phyloP scores from a whole-genome alignment of 2,329 filamentous ascomycete genomes.

The Fonsecaea pedrosoi region DNA sequence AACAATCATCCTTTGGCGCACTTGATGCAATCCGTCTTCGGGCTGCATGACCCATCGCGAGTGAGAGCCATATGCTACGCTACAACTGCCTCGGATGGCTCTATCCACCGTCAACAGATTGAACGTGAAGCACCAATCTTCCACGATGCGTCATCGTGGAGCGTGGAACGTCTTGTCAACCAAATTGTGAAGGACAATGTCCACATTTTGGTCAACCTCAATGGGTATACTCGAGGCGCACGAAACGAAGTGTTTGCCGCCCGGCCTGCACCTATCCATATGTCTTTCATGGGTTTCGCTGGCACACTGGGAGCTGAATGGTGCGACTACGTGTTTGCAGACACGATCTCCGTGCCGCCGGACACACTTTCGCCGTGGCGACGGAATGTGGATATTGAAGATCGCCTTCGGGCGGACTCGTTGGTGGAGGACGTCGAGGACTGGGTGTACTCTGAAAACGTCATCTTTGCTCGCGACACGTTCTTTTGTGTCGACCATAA shows the following conservation, averaged over 20 bases:
- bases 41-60: conserved; percentile 75
- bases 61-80: conserved; percentile 94
- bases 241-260: conserved; percentile 97
- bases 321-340: conserved; percentile 96
- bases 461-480: conserved; percentile 90
- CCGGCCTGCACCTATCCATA: conserved; percentile 91
- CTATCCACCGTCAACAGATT: conserved; percentile 87
- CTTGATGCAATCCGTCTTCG: conserved; percentile 98
- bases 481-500: conserved; percentile 99
- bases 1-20: conserved; percentile 98
- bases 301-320: conserved; percentile 95
- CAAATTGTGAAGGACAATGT: conserved; percentile 89
- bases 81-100: conserved; percentile 88
- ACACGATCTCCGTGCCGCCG: conserved; percentile 82
- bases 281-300: conserved; percentile 99
- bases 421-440: conserved; percentile 72
- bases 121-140: conserved; percentile 92
- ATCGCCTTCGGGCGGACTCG: conserved; percentile 68
- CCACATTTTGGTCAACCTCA: conserved; percentile 95
- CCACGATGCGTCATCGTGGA: conserved; percentile 84
- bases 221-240: conserved; percentile 96
- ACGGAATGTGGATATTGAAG: conserved; percentile 74
- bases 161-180: conserved; percentile 79
- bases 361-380: conserved; percentile 81
- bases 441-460: conserved; percentile 97